phyloP scores from a whole-genome alignment of 2,329 filamentous ascomycete species.

The Ustilaginoidea virens region DNA sequence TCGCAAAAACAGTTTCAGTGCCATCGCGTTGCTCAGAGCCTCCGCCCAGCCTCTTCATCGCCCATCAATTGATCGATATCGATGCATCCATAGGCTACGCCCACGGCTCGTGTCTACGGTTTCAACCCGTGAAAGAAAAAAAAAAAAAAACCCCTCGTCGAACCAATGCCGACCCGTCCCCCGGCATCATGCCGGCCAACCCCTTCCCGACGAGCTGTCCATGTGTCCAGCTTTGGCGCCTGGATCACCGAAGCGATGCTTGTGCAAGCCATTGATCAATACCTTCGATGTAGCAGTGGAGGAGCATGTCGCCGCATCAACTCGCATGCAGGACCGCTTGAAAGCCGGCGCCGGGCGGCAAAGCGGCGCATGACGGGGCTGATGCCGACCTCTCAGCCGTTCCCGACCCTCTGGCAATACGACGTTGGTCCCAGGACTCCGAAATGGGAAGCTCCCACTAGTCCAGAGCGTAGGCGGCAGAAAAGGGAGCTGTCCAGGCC shows the following conservation, averaged over 20 bases:
- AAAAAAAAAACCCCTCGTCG: not conserved
- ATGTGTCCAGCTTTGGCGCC: constrained; percentile 10
- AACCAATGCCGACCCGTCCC: constrained; percentile 16
- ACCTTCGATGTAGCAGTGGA: constrained; percentile 10
- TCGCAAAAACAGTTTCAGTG: too few species aligned
- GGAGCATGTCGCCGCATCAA: constrained; percentile 16
- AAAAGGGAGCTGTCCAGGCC: constrained; percentile 9
- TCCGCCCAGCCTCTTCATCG: too few species aligned
- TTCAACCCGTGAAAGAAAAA: not conserved
- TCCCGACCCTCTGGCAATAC: constrained; percentile 30
- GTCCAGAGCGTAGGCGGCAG: constrained; percentile 12
- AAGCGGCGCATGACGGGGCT: constrained; percentile 38
- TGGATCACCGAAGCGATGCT: constrained; percentile 19
- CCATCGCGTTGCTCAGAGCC: too few species aligned
- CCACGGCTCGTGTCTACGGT: not conserved
- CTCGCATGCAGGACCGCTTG: constrained; percentile 37
- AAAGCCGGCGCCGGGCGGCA: constrained; percentile 35
- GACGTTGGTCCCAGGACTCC: constrained; percentile 29
- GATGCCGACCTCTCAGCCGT: constrained; percentile 21
- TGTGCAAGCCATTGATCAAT: constrained; percentile 16
- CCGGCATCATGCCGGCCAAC: constrained; percentile 12
- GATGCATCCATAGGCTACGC: too few species aligned
- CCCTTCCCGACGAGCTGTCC: constrained; percentile 7
- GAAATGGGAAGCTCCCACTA: constrained; percentile 35
- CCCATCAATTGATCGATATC: too few species aligned